These are phyloP conservation scores for Annona squamosa DNA, from an alignment of 164 flowering plant species.

Conservation along the genomic window DNA sequence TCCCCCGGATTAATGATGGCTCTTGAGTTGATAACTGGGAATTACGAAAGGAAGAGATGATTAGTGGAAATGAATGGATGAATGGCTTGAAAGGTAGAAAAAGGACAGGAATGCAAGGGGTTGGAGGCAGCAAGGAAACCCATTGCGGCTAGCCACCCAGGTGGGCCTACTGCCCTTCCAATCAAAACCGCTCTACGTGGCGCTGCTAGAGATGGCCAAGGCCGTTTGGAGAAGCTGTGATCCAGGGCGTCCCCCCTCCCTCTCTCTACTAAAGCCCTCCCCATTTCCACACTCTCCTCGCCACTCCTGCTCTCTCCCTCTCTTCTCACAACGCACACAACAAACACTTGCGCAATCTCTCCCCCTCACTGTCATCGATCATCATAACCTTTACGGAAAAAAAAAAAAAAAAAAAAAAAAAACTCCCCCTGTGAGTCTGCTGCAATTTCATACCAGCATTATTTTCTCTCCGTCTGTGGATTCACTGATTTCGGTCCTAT, in stretches of 20 bases:
- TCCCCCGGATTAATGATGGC: not conserved
- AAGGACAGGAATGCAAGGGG: not conserved
- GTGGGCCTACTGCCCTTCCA: not conserved
- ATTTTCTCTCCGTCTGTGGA: too few species aligned
- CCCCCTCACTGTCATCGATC: not conserved
- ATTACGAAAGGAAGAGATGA: not conserved
- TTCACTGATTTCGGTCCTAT: too few species aligned
- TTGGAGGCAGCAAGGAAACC: not conserved
- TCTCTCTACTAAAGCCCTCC: not conserved
- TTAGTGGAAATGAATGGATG: not conserved
- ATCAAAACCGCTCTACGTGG: not conserved
- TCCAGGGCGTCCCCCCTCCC: not conserved
- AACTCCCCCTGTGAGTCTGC: not conserved
- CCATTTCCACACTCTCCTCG: conserved; percentile 1
- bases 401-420: not conserved
- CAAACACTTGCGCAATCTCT: not conserved
- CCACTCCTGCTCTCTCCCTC: not conserved
- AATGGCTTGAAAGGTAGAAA: not conserved
- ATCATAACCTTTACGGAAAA: not conserved
- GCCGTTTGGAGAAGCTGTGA: conserved; percentile 1
- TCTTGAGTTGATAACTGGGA: not conserved
- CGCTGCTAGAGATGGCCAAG: conserved; percentile 7
- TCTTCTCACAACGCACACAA: not conserved
- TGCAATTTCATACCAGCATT: not conserved
- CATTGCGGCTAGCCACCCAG: not conserved